Percentiles rank a stretch among this genome's conserved stretches.
Conservation (phyloP, 768 basidiomycete genomes). For the Suillus alpinus region DNA sequence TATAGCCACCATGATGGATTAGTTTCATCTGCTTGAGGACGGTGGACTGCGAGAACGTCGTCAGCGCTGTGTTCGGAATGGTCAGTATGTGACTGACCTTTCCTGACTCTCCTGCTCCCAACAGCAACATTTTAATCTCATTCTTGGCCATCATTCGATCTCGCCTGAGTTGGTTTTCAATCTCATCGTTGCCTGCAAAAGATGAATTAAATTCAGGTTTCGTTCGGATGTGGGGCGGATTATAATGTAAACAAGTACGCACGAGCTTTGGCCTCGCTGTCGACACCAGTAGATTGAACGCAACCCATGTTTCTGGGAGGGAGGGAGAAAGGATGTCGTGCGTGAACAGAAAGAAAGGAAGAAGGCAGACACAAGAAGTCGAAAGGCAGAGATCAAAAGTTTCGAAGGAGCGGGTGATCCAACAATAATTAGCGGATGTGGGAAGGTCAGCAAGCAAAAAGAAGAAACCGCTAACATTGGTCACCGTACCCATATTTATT, state of each 20-base stretch:
- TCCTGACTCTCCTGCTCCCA: slow-evolving; percentile 96
- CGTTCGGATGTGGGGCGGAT: not conserved
- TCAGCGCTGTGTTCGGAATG: not conserved
- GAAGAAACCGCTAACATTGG: slow-evolving; percentile 11
- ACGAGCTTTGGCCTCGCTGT: slow-evolving; percentile 84
- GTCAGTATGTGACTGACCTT: slow-evolving; percentile 52
- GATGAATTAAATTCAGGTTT: slow-evolving; percentile 3
- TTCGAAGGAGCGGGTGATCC: slow-evolving; percentile 21
- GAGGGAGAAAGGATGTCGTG: not conserved
- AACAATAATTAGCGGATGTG: slow-evolving; percentile 27
- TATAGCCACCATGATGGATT: slow-evolving; percentile 90
- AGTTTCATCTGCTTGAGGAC: slow-evolving; percentile 98
- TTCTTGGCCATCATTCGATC: slow-evolving; percentile 89
- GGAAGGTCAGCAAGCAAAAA: slow-evolving; percentile 12
- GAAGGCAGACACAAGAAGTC: slow-evolving; percentile 7
- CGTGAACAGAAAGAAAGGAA: slow-evolving; percentile 8
- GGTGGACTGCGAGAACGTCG: slow-evolving; percentile 55
- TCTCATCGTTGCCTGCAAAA: slow-evolving; percentile 82
- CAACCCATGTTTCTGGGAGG: slow-evolving; percentile 56
- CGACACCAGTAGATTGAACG: slow-evolving; percentile 64
- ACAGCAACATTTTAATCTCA: slow-evolving; percentile 93
- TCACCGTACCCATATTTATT: slow-evolving; percentile 13
- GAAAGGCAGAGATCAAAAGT: slow-evolving; percentile 9
- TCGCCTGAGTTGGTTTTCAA: slow-evolving; percentile 87
- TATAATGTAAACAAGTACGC: slow-evolving; percentile 30